Conservation (phyloP, 192 early-diverging fungal genomes). For the Globomyces pollinis-pini region DNA sequence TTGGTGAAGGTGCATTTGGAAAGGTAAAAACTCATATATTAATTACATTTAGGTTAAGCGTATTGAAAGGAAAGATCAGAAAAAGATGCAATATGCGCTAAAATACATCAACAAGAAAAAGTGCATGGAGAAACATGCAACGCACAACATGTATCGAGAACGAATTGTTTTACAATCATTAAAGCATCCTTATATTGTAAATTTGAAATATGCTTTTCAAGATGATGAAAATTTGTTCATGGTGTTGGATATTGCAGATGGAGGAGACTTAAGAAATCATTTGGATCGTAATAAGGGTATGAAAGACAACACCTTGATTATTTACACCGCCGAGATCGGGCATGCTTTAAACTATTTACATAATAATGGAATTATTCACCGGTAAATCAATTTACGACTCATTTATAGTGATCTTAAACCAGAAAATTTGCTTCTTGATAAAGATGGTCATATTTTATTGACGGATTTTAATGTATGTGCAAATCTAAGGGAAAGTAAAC, state of each 20-base stretch:
- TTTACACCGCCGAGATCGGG: slow-evolving; percentile 77
- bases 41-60: slow-evolving; percentile 20
- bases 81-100: slow-evolving; percentile 74
- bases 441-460: slow-evolving; percentile 15
- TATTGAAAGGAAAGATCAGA: slow-evolving; percentile 79
- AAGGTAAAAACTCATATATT: slow-evolving; percentile 47
- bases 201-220: slow-evolving; percentile 54
- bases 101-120: slow-evolving; percentile 96
- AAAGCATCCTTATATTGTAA: slow-evolving; percentile 75
- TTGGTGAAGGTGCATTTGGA: slow-evolving; percentile 95
- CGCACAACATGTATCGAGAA: slow-evolving; percentile 86
- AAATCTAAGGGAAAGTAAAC: slow-evolving; percentile 8
- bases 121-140: slow-evolving; percentile 75
- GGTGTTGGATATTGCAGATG: slow-evolving; percentile 50
- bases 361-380: slow-evolving; percentile 65
- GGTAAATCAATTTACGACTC: slow-evolving; percentile 47
- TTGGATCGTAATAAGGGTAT: slow-evolving; percentile 16
- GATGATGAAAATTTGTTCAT: slow-evolving; percentile 59
- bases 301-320: slow-evolving; percentile 21
- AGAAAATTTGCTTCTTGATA: slow-evolving; percentile 16
- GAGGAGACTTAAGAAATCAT: slow-evolving; percentile 56
- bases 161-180: slow-evolving; percentile 80
- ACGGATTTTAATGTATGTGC: slow-evolving; percentile 56
- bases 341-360: slow-evolving; percentile 72
- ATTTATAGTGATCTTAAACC: slow-evolving; percentile 17